phyloP scores from a whole-genome alignment of 2,329 filamentous ascomycete genomes.

The Gyromitra esculenta region DNA sequence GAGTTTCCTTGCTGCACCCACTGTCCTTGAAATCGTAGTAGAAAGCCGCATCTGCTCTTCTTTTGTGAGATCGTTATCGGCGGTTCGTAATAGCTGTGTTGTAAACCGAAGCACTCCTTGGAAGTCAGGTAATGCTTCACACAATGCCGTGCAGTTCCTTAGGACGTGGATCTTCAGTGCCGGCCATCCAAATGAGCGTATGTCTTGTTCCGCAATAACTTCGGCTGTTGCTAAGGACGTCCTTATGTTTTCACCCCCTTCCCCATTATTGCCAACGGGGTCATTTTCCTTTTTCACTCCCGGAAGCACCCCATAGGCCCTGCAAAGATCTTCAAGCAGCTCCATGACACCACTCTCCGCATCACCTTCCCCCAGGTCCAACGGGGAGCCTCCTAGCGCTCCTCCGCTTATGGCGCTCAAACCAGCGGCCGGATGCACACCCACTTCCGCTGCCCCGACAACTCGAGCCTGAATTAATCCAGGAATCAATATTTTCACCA shows the following conservation, averaged over 20 bases:
- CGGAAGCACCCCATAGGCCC: conserved; percentile 71
- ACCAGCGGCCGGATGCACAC: conserved; percentile 91
- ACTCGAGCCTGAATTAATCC: conserved; percentile 91
- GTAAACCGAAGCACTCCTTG: conserved; percentile 88
- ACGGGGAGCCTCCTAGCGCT: conserved; percentile 61
- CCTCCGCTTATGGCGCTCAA: conserved; percentile 73
- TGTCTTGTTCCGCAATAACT: conserved; percentile 56
- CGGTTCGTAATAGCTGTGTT: conserved; percentile 81
- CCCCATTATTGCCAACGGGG: conserved; percentile 26
- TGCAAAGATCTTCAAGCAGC: conserved; percentile 70
- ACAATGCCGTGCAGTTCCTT: conserved; percentile 89
- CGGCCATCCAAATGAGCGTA: conserved; percentile 73
- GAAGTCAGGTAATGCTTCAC: conserved; percentile 91
- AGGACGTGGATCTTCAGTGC: conserved; percentile 86
- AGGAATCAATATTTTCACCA: conserved; percentile 82
- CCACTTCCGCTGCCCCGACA: conserved; percentile 91
- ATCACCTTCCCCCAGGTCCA: conserved; percentile 72
- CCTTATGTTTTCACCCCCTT: conserved; percentile 32
- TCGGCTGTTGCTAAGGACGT: conserved; percentile 47
- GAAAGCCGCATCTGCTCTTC: conserved; percentile 88
- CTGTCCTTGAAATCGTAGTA: conserved; percentile 85
- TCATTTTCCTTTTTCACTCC: conserved; percentile 27
- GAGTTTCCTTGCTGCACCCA: conserved; percentile 77
- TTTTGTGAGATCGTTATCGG: conserved; percentile 76
- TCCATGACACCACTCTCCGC: conserved; percentile 73